Percentiles rank a stretch among this genome's conserved stretches.
Evolutionary conservation across 1,284 basidiomycete species (phyloP).

Genomic region (Puccinia triticina): DNA sequence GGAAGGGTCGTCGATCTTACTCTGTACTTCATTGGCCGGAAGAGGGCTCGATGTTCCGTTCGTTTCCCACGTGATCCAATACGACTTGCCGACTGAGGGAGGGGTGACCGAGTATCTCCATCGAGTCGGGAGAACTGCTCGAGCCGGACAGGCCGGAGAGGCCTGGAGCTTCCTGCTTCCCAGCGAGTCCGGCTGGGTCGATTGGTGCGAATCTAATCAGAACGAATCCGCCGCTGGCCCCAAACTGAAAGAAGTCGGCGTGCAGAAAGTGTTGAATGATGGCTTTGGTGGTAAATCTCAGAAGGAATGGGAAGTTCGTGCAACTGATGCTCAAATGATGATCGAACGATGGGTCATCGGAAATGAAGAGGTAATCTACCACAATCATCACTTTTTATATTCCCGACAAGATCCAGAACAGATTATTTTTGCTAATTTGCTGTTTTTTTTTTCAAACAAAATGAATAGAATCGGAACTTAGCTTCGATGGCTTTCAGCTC

Average conservation of each 20-base stretch:
- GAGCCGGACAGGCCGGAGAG: conserved; percentile 82
- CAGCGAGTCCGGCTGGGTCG: conserved; percentile 82
- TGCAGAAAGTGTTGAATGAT: conserved; percentile 72
- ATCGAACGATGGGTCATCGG: conserved; percentile 92
- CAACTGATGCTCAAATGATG: conserved; percentile 91
- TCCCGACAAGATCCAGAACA: not conserved
- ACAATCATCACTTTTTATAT: not conserved
- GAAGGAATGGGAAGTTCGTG: conserved; percentile 83
- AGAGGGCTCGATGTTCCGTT: conserved; percentile 95
- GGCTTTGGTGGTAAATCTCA: conserved; percentile 78
- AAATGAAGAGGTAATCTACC: conserved; percentile 69
- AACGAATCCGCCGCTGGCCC: conserved; percentile 60
- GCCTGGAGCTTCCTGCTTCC: conserved; percentile 91
- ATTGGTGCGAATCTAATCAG: conserved; percentile 83
- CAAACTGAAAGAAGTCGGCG: conserved; percentile 67
- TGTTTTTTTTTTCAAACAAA: not conserved
- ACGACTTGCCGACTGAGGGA: conserved; percentile 95
- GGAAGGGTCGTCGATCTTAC: conserved; percentile 67
- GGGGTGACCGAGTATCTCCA: conserved; percentile 97
- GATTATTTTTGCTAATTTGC: not conserved
- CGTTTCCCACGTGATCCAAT: conserved; percentile 92
- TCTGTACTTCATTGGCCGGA: conserved; percentile 95
- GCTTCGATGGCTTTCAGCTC: conserved; percentile 88
- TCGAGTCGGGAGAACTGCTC: conserved; percentile 92
- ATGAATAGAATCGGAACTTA: conserved; percentile 69